A percentile compares a stretch with the other conserved stretches of the same genome.
These are phyloP conservation scores for Populus hybrid DNA, from an alignment of 441 rosid genomes.

Conservation along the genomic window DNA sequence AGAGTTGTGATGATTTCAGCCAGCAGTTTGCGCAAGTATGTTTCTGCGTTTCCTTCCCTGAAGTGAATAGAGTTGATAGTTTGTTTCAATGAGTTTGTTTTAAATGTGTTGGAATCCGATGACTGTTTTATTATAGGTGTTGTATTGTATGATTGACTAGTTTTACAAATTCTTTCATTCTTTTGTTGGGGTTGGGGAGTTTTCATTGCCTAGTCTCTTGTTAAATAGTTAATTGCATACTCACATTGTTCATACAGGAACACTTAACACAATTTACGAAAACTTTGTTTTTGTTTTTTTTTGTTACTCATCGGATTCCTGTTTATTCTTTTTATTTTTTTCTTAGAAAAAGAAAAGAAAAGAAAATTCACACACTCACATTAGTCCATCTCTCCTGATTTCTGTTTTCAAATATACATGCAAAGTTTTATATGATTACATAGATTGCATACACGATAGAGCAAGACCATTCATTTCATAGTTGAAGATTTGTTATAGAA, in stretches of 20 bases:
- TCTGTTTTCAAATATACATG: constrained; percentile 25
- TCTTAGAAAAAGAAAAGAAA: constrained; percentile 3
- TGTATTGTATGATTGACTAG: constrained; percentile 14
- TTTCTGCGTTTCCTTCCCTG: constrained; percentile 25
- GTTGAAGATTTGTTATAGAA: constrained; percentile 14
- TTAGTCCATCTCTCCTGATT: constrained; percentile 39
- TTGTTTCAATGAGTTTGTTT: constrained; percentile 42
- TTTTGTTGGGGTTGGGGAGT: constrained; percentile 33
- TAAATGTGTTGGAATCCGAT: constrained; percentile 84
- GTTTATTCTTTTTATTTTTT: constrained; percentile 29
- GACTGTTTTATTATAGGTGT: constrained; percentile 62
- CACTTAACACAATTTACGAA: constrained; percentile 23
- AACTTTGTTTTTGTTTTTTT: constrained; percentile 14
- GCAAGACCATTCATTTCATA: constrained; percentile 20
- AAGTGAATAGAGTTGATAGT: constrained; percentile 20
- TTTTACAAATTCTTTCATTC: constrained; percentile 69
- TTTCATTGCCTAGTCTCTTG: background rate
- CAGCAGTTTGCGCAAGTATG: constrained; percentile 37
- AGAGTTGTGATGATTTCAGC: constrained; percentile 36
- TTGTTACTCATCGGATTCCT: constrained; percentile 85
- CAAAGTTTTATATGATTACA: constrained; percentile 12
- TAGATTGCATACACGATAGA: constrained; percentile 21
- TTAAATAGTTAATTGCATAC: background rate
- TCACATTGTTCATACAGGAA: constrained; percentile 34
- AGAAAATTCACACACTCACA: constrained; percentile 58